phyloP scores from a whole-genome alignment of 2,329 filamentous ascomycete species.

The Lachnellula hyalina region DNA sequence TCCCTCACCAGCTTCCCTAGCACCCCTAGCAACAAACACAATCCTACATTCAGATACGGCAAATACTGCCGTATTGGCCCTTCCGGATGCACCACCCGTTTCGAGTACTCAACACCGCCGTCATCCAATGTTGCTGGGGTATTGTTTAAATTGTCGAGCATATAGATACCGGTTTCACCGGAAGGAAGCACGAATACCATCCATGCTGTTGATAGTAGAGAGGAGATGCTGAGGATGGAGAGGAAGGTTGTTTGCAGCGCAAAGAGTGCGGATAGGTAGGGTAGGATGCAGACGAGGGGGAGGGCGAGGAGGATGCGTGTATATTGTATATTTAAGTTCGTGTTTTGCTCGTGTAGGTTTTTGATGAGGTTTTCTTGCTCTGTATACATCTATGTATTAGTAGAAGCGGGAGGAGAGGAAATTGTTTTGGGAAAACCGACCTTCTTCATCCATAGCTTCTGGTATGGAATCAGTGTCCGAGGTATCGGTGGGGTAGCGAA shows the following conservation, averaged over 20 bases:
- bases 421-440: conserved; percentile 34
- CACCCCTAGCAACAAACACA: conserved; percentile 49
- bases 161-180: conserved; percentile 46
- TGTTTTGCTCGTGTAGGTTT: conserved; percentile 50
- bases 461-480: conserved; percentile 47
- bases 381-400: conserved; percentile 31
- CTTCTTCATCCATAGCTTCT: conserved; percentile 70
- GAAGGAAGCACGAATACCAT: conserved; percentile 53
- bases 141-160: conserved; percentile 42
- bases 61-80: conserved; percentile 53
- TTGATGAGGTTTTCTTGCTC: conserved; percentile 62
- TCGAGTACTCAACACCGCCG: background rate
- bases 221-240: conserved; percentile 55
- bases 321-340: conserved; percentile 52
- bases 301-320: conserved; percentile 53
- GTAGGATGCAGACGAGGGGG: conserved; percentile 50
- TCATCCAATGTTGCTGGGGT: background rate
- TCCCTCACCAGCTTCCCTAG: conserved; percentile 37
- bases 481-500: conserved; percentile 65
- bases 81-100: conserved; percentile 14
- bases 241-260: conserved; percentile 29
- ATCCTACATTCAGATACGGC: conserved; percentile 52
- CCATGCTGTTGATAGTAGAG: conserved; percentile 57
- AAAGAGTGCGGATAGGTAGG: conserved; percentile 49
- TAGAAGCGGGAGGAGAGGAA: background rate